phyloP scores from a whole-genome alignment of 306 rosid species.

The Cotoneaster glaucophyllus region DNA sequence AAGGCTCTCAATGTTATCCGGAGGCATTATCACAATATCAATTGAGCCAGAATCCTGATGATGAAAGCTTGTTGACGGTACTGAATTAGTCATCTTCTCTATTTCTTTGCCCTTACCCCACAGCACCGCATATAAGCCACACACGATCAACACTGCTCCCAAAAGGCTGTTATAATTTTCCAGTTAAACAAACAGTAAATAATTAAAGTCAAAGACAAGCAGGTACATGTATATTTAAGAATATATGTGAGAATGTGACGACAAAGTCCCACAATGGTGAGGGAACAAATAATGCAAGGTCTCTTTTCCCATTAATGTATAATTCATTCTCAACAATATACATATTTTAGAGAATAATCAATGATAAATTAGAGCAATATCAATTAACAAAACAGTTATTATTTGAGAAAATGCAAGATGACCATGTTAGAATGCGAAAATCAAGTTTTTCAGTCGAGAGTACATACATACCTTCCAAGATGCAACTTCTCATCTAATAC shows the following conservation, averaged over 20 bases:
- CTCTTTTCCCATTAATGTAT: too few relatives aligned
- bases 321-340: too few relatives aligned
- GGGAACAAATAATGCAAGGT: too few relatives aligned
- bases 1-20: neutral
- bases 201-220: neutral
- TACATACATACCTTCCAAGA: slow-evolving; percentile 40
- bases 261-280: too few relatives aligned
- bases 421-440: neutral
- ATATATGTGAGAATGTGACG: neutral
- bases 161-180: neutral
- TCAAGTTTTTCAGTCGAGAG: neutral
- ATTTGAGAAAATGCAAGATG: neutral
- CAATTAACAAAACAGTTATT: neutral
- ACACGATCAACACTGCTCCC: slow-evolving; percentile 5
- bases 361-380: neutral
- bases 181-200: neutral
- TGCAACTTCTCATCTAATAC: slow-evolving; percentile 32
- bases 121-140: neutral
- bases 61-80: neutral
- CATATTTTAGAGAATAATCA: neutral
- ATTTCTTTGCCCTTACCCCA: slow-evolving; percentile 14
- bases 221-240: neutral
- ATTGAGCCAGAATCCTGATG: neutral
- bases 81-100: neutral
- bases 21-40: neutral